Conservation (phyloP, 2,329 filamentous ascomycete species). For the Fusarium sp. region DNA sequence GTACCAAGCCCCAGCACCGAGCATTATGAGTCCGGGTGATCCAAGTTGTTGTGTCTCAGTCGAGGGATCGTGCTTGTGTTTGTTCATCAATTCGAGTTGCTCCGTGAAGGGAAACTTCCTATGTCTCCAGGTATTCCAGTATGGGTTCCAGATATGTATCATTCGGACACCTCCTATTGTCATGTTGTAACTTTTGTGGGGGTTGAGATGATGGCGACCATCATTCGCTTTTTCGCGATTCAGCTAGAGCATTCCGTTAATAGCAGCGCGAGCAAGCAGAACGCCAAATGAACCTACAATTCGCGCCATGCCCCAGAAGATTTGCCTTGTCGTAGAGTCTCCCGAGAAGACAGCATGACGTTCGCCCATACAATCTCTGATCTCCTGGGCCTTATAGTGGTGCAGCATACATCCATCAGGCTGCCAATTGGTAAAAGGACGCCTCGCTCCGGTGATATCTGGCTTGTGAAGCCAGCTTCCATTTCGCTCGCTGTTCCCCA, state of each 20-base stretch:
- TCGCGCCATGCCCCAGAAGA: constrained; percentile 66
- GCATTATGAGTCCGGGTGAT: constrained; percentile 41
- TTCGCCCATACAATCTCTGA: constrained; percentile 63
- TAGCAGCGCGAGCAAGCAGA: not conserved
- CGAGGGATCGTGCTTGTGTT: not conserved
- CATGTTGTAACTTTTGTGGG: constrained; percentile 50
- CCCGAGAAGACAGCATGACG: constrained; percentile 69
- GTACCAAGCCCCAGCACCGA: constrained; percentile 46
- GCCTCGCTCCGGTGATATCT: constrained; percentile 44
- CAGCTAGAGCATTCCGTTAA: constrained; percentile 30
- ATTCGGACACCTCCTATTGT: constrained; percentile 59
- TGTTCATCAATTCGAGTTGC: constrained; percentile 39
- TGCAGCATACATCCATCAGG: constrained; percentile 69
- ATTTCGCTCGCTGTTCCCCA: constrained; percentile 47
- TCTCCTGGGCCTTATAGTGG: constrained; percentile 63
- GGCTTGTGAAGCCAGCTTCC: constrained; percentile 62
- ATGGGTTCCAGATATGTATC: constrained; percentile 73
- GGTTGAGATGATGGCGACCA: constrained; percentile 7
- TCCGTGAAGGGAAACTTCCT: constrained; percentile 24
- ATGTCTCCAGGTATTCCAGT: constrained; percentile 59
- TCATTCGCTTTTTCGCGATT: constrained; percentile 37
- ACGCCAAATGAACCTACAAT: constrained; percentile 38
- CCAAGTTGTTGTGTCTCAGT: constrained; percentile 8
- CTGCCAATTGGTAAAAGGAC: constrained; percentile 65
- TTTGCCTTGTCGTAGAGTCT: constrained; percentile 68